Evolutionary conservation across 164 flowering plant genomes (phyloP).

Genomic region (Tetrastigma voinierianum): DNA sequence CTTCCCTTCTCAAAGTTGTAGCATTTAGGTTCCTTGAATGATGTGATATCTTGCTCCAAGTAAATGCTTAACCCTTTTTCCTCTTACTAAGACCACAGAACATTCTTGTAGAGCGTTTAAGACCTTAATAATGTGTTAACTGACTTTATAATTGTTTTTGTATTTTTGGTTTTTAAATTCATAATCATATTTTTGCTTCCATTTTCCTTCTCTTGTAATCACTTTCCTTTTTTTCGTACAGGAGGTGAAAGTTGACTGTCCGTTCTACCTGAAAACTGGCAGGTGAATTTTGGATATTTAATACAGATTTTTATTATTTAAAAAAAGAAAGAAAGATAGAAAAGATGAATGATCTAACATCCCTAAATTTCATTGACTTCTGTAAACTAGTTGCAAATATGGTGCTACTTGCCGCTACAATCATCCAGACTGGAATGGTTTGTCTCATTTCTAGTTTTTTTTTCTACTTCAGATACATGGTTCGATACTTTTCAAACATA

Average conservation of each 20-base stretch:
- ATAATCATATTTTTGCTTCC: background rate
- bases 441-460: background rate
- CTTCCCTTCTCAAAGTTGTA: background rate
- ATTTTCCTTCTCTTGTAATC: background rate
- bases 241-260: constrained; percentile 96
- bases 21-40: no score
- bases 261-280: constrained; percentile 95
- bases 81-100: no score
- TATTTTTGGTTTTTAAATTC: background rate
- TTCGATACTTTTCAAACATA: background rate
- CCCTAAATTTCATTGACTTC: constrained; percentile 2
- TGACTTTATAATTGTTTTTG: background rate
- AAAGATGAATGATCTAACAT: background rate
- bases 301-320: background rate
- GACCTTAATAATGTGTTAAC: background rate
- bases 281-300: constrained; percentile 43
- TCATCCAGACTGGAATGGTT: constrained; percentile 81
- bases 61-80: no score
- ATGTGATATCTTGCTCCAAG: no score
- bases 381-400: constrained; percentile 80
- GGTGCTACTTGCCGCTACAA: constrained; percentile 79
- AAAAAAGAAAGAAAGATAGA: background rate
- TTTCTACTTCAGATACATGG: background rate
- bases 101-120: background rate
- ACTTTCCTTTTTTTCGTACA: constrained; percentile 26